These are phyloP conservation scores for Hypoxylon sp. DNA, from an alignment of 2,329 filamentous ascomycete species.

Conservation along the genomic window DNA sequence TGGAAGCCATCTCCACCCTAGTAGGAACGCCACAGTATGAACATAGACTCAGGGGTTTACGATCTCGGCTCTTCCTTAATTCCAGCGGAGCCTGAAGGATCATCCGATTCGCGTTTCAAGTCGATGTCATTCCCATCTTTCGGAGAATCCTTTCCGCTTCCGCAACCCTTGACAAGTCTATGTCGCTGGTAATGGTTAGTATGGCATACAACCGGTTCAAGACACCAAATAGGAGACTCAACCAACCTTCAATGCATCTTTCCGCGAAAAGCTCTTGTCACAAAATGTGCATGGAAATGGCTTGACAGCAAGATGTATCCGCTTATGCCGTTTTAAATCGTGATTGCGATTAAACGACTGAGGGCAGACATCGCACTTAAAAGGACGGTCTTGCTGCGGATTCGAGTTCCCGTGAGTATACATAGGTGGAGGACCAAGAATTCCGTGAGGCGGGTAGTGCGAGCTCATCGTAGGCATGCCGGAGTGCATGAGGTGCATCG, in stretches of 20 bases:
- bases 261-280: constrained; percentile 96
- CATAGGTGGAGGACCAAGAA: constrained; percentile 67
- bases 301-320: constrained; percentile 95
- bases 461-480: constrained; percentile 58
- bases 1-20: background rate
- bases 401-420: constrained; percentile 69
- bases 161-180: constrained; percentile 76
- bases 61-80: constrained; percentile 43
- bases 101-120: constrained; percentile 43
- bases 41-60: constrained; percentile 17
- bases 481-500: constrained; percentile 77
- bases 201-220: constrained; percentile 5
- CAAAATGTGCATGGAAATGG: constrained; percentile 93
- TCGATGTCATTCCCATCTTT: constrained; percentile 44
- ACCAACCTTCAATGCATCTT: constrained; percentile 94
- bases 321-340: constrained; percentile 94
- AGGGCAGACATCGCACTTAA: constrained; percentile 92
- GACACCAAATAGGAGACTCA: constrained; percentile 2
- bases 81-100: constrained; percentile 20
- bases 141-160: constrained; percentile 55
- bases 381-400: constrained; percentile 81
- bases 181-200: constrained; percentile 65
- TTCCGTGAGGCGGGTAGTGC: constrained; percentile 51
- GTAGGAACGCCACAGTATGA: background rate
- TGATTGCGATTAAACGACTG: constrained; percentile 98